Conservation (phyloP, 345 rosid genomes). For the Lepidium africanum region DNA sequence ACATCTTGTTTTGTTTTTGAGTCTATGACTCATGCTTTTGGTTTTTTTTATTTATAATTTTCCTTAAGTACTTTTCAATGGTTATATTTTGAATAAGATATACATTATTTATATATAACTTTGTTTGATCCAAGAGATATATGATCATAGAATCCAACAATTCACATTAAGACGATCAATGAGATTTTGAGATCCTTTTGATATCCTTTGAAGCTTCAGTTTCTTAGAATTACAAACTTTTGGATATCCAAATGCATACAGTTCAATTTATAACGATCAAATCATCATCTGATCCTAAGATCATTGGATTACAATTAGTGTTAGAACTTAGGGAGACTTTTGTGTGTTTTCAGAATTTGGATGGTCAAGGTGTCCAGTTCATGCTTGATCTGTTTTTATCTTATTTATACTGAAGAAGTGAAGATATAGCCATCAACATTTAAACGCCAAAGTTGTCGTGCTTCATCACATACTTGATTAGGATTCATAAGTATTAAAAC, state of each 20-base stretch:
- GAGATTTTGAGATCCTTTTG: background rate
- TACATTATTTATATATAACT: background rate
- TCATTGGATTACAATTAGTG: background rate
- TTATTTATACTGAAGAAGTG: background rate
- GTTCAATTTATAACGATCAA: background rate
- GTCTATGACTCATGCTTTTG: slow-evolving; percentile 5
- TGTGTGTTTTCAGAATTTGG: background rate
- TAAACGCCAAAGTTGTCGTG: background rate
- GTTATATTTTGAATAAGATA: slow-evolving; percentile 9
- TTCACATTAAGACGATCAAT: background rate
- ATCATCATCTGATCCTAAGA: background rate
- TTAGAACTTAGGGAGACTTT: background rate
- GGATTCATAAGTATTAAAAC: too few relatives aligned
- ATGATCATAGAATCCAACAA: background rate
- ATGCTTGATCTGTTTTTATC: background rate
- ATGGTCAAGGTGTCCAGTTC: background rate
- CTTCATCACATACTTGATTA: background rate
- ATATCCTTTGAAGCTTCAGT: background rate
- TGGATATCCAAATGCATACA: background rate
- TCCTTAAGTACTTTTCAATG: background rate
- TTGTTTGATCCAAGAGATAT: background rate
- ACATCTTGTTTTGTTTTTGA: slow-evolving; percentile 13
- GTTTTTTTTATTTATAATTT: background rate
- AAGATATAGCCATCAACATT: background rate
- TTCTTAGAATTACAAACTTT: background rate